Evolutionary conservation across 345 rosid species (phyloP).

Genomic region (Abelmoschus esculentus): DNA sequence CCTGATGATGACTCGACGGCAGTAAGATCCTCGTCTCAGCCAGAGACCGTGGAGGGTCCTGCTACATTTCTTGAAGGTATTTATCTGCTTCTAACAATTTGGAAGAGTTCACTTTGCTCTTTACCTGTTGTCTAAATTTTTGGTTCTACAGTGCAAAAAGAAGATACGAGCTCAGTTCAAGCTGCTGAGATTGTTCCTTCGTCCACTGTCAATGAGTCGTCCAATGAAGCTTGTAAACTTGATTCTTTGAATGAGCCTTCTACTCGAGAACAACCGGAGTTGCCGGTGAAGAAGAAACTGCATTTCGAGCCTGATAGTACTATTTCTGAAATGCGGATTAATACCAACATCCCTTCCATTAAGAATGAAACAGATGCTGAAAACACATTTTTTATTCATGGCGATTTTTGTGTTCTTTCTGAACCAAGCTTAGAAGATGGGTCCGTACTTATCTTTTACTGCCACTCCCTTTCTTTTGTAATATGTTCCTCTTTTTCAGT

Average conservation of each 20-base stretch:
- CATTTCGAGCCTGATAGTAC: neutral
- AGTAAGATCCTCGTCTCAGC: neutral
- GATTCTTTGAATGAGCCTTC: neutral
- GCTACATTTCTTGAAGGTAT: neutral
- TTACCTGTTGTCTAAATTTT: neutral
- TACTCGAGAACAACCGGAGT: neutral
- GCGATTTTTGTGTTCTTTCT: neutral
- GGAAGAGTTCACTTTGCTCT: neutral
- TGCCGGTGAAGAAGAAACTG: neutral
- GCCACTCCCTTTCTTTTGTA: neutral
- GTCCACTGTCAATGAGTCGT: neutral
- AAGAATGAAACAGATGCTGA: neutral
- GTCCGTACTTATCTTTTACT: neutral
- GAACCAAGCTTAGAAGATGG: neutral
- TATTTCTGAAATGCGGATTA: neutral
- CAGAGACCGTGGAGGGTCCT: neutral
- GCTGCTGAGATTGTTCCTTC: neutral
- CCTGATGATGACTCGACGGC: neutral
- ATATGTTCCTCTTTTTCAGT: too few relatives aligned
- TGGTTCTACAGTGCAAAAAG: neutral
- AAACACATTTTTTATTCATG: neutral
- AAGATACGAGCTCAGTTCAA: neutral
- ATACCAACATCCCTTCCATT: neutral
- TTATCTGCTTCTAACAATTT: neutral
- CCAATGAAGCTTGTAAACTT: neutral